Base-by-base conservation (phyloP, 1,284 basidiomycete species). In the Ceratobasidium theobromae region DNA sequence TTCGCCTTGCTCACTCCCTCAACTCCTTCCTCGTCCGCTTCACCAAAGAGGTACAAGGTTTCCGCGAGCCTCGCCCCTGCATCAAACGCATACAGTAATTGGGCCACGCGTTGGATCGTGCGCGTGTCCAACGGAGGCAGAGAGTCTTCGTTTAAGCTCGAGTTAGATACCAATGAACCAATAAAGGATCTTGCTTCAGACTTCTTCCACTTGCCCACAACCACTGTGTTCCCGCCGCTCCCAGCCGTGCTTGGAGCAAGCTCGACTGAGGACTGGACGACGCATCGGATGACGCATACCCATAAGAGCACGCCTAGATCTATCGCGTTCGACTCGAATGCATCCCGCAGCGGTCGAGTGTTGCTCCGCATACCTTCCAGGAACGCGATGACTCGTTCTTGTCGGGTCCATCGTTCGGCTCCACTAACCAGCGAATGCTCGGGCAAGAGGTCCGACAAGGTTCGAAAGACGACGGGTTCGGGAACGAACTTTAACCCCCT, bases 51-150 rank as follows among this genome's bases (percentile, higher is more conserved):
- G n/a, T 52, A 64, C 3, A 91, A 76, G 4, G 82, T 79, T 70
- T 90, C 84, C 0, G 82, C 76, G 21, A 91, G 76, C 21, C 85
- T 79, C 28, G 84, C 81, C 38, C 87, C 77, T 28, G 79, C 79
- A 65, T 88, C 85, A 18, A 88, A 73, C 1, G 86, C 82, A 60
- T 82, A 79, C 1, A 84, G 75, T 5, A 86, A 72, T 71, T 93
- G 90, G 0, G 90, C 87, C 45, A 83, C 80, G 18, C 93, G 79
- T 70, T 92, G 88, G 25, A 91, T 78, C 70, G 86, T 83, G 8
- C 91, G 80, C 72, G 87, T 85, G 35, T 73, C 72, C 25, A 75
- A 65, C 27, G 68, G 43, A 67, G 72, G 30, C 18, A 14, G 18
- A 67, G 58, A 12, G 25, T 27, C 35, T 45, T 35, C n/a, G 25